These are phyloP conservation scores for Gryganskiella cystojenkinii DNA, from an alignment of 192 early-diverging fungal genomes.

Conservation along the genomic window DNA sequence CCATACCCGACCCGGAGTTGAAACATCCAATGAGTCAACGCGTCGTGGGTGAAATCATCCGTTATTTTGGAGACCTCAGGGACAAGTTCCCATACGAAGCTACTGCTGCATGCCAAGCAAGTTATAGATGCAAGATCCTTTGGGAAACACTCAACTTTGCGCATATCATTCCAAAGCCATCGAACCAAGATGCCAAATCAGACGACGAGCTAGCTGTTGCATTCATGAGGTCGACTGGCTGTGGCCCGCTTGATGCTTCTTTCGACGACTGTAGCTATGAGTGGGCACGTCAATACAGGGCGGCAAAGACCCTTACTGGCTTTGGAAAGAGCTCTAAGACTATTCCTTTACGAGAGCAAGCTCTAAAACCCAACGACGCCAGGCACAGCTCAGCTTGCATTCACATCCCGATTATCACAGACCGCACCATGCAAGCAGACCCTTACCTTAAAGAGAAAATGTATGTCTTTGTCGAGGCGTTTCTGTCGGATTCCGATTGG, in stretches of 20 bases:
- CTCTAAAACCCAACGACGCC: background rate
- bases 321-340: background rate
- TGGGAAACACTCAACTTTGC: background rate
- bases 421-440: background rate
- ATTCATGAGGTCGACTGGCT: background rate
- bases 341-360: background rate
- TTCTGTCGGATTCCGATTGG: too few relatives aligned
- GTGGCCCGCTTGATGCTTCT: background rate
- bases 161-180: background rate
- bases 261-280: background rate
- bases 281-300: background rate
- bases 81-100: background rate
- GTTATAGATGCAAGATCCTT: slow-evolving; percentile 2
- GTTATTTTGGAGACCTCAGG: background rate
- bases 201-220: background rate
- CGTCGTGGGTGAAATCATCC: background rate
- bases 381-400: background rate
- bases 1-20: background rate
- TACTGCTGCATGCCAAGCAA: background rate
- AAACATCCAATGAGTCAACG: slow-evolving; percentile 2
- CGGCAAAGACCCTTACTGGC: background rate
- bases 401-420: background rate
- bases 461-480: too few relatives aligned
- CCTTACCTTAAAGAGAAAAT: background rate
- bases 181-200: background rate